These are phyloP conservation scores for Scutellaria galericulata DNA, from an alignment of 257 asterid genomes.

Conservation along the genomic window DNA sequence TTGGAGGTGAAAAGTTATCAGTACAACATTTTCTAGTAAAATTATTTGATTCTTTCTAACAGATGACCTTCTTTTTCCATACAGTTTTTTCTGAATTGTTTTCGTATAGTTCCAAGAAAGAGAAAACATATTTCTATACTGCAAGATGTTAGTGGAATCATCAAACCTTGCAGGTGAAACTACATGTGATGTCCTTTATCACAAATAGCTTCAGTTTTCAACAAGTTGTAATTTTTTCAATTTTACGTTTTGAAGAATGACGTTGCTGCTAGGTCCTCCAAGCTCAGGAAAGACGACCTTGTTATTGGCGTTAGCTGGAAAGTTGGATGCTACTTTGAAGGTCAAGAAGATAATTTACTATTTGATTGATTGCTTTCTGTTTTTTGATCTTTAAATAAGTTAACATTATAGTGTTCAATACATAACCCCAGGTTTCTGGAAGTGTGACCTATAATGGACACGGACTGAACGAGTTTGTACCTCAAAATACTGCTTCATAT, in stretches of 20 bases:
- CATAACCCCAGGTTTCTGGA: constrained; percentile 42
- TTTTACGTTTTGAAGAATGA: constrained; percentile 37
- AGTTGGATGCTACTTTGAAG: constrained; percentile 37
- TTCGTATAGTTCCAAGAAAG: constrained; percentile 39
- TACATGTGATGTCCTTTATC: neutral
- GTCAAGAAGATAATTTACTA: constrained; percentile 21
- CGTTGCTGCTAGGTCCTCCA: constrained; percentile 52
- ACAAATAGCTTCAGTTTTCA: neutral
- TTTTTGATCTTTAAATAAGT: neutral
- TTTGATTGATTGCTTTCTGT: neutral
- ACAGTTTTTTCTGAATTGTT: constrained; percentile 39
- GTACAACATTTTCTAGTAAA: no score
- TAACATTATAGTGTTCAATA: neutral
- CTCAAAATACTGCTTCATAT: constrained; percentile 52
- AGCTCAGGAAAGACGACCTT: constrained; percentile 54
- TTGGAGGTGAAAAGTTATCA: constrained; percentile 45
- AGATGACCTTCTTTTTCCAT: no score
- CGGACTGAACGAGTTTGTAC: constrained; percentile 47
- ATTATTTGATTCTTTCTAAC: neutral
- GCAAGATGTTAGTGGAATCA: constrained; percentile 48
- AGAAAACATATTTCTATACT: constrained; percentile 46
- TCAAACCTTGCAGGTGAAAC: constrained; percentile 50
- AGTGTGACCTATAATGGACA: constrained; percentile 55
- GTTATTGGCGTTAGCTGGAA: constrained; percentile 48
- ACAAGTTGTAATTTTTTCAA: neutral